Evolutionary conservation across 805 yeast species (phyloP).

Genomic region (Candida sithepensis): DNA sequence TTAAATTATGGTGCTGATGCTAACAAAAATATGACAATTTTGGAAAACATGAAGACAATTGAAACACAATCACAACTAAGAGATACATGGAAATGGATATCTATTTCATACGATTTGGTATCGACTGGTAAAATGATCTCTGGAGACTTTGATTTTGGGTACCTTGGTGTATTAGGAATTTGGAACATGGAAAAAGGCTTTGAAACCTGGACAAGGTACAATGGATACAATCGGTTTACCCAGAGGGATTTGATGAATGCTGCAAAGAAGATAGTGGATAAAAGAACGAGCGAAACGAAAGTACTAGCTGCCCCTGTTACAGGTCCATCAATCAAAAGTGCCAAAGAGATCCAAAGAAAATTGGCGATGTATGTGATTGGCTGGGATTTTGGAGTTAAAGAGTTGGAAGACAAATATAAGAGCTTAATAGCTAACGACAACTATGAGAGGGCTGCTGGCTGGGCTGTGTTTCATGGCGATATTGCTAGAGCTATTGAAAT

Average conservation of each 20-base stretch:
- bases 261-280: slow-evolving; percentile 47
- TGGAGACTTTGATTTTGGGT: slow-evolving; percentile 74
- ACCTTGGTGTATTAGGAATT: slow-evolving; percentile 82
- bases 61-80: slow-evolving; percentile 56
- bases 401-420: slow-evolving; percentile 65
- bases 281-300: slow-evolving; percentile 41
- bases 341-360: slow-evolving; percentile 61
- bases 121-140: slow-evolving; percentile 64
- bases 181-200: slow-evolving; percentile 74
- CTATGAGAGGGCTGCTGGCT: slow-evolving; percentile 90
- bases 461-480: slow-evolving; percentile 95
- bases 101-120: slow-evolving; percentile 62
- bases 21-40: slow-evolving; percentile 54
- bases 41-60: slow-evolving; percentile 48
- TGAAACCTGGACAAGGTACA: slow-evolving; percentile 45
- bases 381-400: slow-evolving; percentile 78
- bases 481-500: slow-evolving; percentile 76
- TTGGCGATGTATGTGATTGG: slow-evolving; percentile 83
- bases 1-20: slow-evolving; percentile 72
- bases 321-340: slow-evolving; percentile 42
- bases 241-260: slow-evolving; percentile 45
- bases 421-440: slow-evolving; percentile 55
- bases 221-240: slow-evolving; percentile 27
- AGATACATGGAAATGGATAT: slow-evolving; percentile 91
- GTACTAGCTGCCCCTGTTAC: slow-evolving; percentile 40